Evolutionary conservation across 768 basidiomycete genomes (phyloP).

Genomic region (Pleurotus djamor): DNA sequence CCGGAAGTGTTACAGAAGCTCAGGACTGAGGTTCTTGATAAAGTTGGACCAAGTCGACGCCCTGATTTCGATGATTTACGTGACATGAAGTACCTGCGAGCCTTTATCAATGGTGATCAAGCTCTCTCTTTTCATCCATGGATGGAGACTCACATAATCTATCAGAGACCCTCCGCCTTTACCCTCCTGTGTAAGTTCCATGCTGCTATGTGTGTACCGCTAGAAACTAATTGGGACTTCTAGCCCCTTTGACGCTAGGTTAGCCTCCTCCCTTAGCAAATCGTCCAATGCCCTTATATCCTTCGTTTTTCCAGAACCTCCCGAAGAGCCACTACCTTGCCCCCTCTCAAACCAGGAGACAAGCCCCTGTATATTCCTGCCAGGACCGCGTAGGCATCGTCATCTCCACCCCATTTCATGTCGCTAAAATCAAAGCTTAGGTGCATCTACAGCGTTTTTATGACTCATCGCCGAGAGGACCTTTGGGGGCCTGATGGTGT

Average conservation of each 20-base stretch:
- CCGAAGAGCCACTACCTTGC: background rate
- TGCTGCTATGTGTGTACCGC: background rate
- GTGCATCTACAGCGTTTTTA: constrained; percentile 42
- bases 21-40: constrained; percentile 44
- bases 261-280: background rate
- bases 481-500: constrained; percentile 70
- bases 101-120: constrained; percentile 48
- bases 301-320: background rate
- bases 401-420: background rate
- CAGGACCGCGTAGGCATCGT: background rate
- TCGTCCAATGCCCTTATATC: background rate
- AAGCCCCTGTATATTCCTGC: background rate
- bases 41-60: constrained; percentile 37
- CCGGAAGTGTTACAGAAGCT: constrained; percentile 44
- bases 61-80: constrained; percentile 57
- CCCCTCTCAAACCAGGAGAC: background rate
- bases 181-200: constrained; percentile 43
- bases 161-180: constrained; percentile 51
- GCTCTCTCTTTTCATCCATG: background rate
- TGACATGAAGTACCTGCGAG: constrained; percentile 57
- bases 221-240: background rate
- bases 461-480: constrained; percentile 62
- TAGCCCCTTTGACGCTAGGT: constrained; percentile 36
- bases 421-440: constrained; percentile 16
- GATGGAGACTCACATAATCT: no score